A percentile compares a stretch with the other conserved stretches of the same genome.
Evolutionary conservation across 192 early-diverging fungal genomes (phyloP).

Genomic region (Mortierella alpina): DNA sequence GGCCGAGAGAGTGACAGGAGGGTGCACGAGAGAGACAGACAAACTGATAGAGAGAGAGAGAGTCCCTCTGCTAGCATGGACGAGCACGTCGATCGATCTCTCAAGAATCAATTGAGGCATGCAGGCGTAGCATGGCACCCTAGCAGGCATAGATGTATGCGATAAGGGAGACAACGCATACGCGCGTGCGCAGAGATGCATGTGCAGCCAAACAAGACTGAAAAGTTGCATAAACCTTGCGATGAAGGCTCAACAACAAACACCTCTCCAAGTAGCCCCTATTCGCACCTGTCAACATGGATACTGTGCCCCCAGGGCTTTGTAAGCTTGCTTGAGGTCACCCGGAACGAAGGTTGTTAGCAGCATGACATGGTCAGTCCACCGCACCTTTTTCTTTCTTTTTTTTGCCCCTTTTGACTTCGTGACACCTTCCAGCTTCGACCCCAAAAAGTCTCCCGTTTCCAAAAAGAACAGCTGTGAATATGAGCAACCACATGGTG

Average conservation of each 20-base stretch:
- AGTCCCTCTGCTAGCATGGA: too few species aligned
- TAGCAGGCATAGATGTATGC: too few species aligned
- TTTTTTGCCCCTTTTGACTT: background rate
- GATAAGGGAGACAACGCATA: too few species aligned
- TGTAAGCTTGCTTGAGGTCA: background rate
- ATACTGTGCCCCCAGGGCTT: background rate
- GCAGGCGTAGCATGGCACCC: too few species aligned
- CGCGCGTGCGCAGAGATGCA: too few species aligned
- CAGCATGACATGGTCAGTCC: conserved; percentile 21
- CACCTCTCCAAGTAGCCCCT: too few species aligned
- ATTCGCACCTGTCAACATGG: background rate
- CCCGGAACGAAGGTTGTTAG: background rate
- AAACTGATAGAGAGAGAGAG: background rate
- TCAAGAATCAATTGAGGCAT: too few species aligned
- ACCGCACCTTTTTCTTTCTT: background rate
- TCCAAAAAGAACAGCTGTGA: background rate
- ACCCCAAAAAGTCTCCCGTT: background rate
- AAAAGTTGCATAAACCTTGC: too few species aligned
- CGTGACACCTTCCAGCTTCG: background rate
- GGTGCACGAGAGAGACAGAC: background rate
- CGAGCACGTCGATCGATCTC: too few species aligned
- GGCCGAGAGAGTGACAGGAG: too few species aligned
- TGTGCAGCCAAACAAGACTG: too few species aligned
- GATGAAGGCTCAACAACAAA: too few species aligned
- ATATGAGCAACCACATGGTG: conserved; percentile 5